Evolutionary conservation across 2,329 filamentous ascomycete species (phyloP), one percentile per base, ranked within the genome.

Genomic region (Colletotrichum liaoningense): DNA sequence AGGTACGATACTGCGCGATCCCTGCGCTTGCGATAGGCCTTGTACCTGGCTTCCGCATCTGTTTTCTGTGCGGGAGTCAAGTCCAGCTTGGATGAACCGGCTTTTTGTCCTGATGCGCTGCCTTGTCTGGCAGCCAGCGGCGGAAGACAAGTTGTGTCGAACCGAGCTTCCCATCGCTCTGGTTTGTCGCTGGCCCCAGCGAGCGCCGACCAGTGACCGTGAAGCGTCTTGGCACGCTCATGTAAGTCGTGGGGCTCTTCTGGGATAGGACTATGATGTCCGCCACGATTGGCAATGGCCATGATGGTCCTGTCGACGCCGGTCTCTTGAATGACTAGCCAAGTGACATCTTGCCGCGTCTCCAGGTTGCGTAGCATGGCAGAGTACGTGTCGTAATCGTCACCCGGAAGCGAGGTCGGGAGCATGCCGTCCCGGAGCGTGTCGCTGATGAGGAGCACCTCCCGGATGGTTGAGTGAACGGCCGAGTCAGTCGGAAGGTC

Each of bases 191-290:
- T 66, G 55, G 60, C 55, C 4, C 56, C n/a, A 19, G 55, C 14
- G 8, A 73, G 67, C 22, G 35, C 12, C 12, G 1, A 71, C 71
- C 71, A 73, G 56, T 73, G 71, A 8, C 22, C 6, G 16, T 66
- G 56, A 4, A 73, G 71, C 30, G 33, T 57, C 60, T 38, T 35
- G 5, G 30, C 62, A 3, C 71, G 67, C 46, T 24, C 35, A 28
- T 73, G 71, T 52, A 73, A 71, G 67, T 63, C 56, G 26, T 73
- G 49, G 3, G 71, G 71, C 62, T 73, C 71, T 5, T 73, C 60
- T n/a, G 71, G 71, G 3, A 73, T 71, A 35, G 71, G 71, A 35
- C 60, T 71, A 14, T 62, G 56, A 24, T 70, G 8, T 0, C 71
- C 67, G 16, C 71, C 67, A 35, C 71, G 71, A 14, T 73, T 73